Evolutionary conservation across 768 basidiomycete species (phyloP), one percentile per base, ranked within the genome.

Genomic region (Leccinum obscurum): DNA sequence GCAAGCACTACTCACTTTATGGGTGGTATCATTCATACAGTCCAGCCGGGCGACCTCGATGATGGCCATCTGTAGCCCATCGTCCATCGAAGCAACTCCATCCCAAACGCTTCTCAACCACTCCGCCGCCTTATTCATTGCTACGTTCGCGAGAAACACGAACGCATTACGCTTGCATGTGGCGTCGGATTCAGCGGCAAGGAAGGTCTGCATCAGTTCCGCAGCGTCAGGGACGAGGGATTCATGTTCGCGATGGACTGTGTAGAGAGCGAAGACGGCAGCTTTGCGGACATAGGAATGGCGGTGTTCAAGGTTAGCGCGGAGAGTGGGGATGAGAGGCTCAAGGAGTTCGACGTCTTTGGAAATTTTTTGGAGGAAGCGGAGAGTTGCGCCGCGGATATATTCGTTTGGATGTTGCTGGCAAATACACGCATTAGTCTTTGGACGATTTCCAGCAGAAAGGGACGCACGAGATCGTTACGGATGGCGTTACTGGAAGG

Each of bases 321-420:
- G 88, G 72, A 93, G 93, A 46, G 89, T 94, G 13, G 97, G 97
- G 61, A 98, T 84, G 62, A 98, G 85, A 26, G 97, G 97, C 78
- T 98, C 97, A 26, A 98, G 85, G 13, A 98, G 85, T 73, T 99
- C 97, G 3, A 86, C 80, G 66, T 98, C 97, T 74, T 91, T 90
- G 17, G 90, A 83, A 55, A 99, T 90, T 80, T 99, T 99, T 77
- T 96, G 93, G 13, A 98, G 83, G 78, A 95, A 96, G 26, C 97
- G 90, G 35, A 98, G 85, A 11, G 93, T 95, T n/a, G 95, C 93
- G 50, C 97, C 97, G 39, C 97, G 92, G 68, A 99, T 97, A 75
- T 98, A 99, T 80, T 99, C 97, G 69, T 99, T 98, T 9, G 96
- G 95, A 70, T 99, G 97, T 95, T 98, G 95, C 92, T 95, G 63